These are phyloP conservation scores for Musa troglodytarum DNA, from an alignment of 176 grass and related monocot species.

Conservation along the genomic window DNA sequence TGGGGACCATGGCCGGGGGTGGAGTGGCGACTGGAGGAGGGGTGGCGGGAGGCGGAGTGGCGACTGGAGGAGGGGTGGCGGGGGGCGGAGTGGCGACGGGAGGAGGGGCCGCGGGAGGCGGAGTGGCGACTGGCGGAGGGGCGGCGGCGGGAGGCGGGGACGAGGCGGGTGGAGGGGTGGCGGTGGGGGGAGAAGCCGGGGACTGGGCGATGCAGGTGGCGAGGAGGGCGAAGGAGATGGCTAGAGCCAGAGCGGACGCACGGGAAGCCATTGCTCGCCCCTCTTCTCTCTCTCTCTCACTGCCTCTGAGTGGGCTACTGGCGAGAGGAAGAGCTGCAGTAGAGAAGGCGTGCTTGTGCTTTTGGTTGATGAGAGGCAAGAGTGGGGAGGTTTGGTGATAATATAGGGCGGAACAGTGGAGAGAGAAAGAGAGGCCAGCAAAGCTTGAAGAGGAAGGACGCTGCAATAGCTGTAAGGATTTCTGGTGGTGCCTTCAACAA, in stretches of 20 bases:
- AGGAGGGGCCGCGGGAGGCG: neutral
- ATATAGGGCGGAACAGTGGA: neutral
- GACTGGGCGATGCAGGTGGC: slow-evolving; percentile 29
- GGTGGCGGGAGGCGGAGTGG: neutral
- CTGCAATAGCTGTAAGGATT: neutral
- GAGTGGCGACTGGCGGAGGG: neutral
- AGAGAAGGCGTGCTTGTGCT: no score
- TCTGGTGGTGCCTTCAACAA: neutral
- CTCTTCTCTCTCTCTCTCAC: neutral
- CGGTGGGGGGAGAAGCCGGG: neutral
- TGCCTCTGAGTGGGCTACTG: neutral
- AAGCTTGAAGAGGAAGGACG: neutral
- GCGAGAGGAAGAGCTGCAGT: no score
- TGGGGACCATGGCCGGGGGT: no score
- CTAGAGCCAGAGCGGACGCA: slow-evolving; percentile 21
- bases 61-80: no score
- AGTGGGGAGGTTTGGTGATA: neutral
- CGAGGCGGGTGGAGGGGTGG: neutral
- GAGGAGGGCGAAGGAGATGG: slow-evolving; percentile 23
- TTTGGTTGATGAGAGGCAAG: neutral
- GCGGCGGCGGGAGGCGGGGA: neutral
- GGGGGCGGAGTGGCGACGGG: neutral
- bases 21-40: neutral
- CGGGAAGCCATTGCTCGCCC: slow-evolving; percentile 9
- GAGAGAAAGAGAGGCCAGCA: neutral